Evolutionary conservation across 140 eudicot genomes (phyloP), one percentile per base, ranked within the genome.

Genomic region (Oenanthe javanica): DNA sequence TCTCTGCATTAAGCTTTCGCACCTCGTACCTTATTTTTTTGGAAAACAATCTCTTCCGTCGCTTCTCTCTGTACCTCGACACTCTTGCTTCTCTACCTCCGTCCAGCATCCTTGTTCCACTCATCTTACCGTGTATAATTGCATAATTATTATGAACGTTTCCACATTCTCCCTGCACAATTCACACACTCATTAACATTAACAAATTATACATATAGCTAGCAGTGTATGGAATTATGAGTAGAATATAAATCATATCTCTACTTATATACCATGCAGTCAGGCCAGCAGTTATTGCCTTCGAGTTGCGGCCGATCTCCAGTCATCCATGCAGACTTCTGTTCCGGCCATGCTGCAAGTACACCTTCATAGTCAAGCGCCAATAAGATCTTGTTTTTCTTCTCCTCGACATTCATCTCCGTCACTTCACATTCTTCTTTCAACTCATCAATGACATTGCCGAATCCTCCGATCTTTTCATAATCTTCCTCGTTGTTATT

Each of bases 291-390:
- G 27, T 82, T 87, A 70, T 36, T 83, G 25, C 85, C 84, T 59
- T 91, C 88, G 9, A 93, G 51, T 71, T 89, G 90, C 57, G 96
- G 96, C 52, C 94, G 88, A 77, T 91, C 91, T 25, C 98, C 93
- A 46, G 82, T 85, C 15, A 87, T 91, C 98, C 98, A 93, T 45
- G 96, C 94, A 9, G 93, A 93, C 84, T 87, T 91, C 50, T 87
- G 84, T 5, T 83, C 92, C 36, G 85, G 89, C 98, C 98, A 91
- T 27, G 98, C 90, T 9, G 87, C 88, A 18, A 91, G 79, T 11
- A 93, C 88, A 21, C 87, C 91, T 11, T 89, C 91, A 82, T 89
- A 91, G 77, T 91, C 86, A 13, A 93, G 89, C 82, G 87, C 84
- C 77, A 93, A 75, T 52, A 83, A 81, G 14, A 87, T 86, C 84